Evolutionary conservation across 139 green algal species (phyloP).

Genomic region (Pleodorina starrii): DNA sequence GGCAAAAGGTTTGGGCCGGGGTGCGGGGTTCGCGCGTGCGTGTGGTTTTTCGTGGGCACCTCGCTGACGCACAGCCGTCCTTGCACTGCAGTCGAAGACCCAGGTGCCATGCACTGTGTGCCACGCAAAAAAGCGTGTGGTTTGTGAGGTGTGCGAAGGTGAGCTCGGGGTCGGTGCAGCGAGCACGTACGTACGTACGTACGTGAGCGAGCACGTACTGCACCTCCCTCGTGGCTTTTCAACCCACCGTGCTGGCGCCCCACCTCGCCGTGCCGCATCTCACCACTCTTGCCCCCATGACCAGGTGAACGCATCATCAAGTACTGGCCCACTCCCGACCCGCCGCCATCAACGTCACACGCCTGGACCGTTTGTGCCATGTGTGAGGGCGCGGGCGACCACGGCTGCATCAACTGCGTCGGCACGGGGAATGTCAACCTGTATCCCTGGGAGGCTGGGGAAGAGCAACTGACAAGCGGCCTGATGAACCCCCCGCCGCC

Average conservation of each 20-base stretch:
- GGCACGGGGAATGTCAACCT: constrained; percentile 39
- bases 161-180: not conserved
- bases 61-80: no score
- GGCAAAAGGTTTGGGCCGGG: constrained; percentile 63
- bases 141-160: constrained; percentile 67
- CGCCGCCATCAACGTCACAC: not conserved
- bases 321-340: constrained; percentile 44
- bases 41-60: no score
- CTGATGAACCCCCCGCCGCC: no score
- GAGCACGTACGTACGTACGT: not conserved
- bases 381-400: constrained; percentile 64
- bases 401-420: constrained; percentile 68
- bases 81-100: constrained; percentile 45
- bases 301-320: constrained; percentile 48
- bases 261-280: not conserved
- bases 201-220: no score
- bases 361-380: constrained; percentile 61
- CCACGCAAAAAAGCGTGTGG: constrained; percentile 29
- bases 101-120: constrained; percentile 50
- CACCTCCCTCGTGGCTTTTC: not conserved
- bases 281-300: not conserved
- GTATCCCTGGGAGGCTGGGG: not conserved
- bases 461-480: not conserved
- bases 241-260: not conserved
- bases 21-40: no score